Base-by-base conservation (phyloP, 768 basidiomycete species). In the Russula foetens region DNA sequence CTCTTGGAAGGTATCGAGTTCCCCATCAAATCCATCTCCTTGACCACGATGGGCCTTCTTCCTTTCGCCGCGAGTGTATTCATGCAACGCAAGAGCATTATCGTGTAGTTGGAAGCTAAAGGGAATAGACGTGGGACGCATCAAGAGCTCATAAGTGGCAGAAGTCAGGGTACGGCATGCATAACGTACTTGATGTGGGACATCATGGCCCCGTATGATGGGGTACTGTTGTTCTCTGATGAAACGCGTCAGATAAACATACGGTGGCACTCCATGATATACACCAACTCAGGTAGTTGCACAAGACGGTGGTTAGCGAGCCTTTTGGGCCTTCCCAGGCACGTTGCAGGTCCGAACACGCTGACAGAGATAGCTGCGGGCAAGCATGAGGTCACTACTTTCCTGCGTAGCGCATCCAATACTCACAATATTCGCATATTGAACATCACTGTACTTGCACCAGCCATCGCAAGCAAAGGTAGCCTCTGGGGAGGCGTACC, bases 331-430 rank as follows among this genome's bases (percentile, higher is more conserved):
- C 56, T 29, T 69, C 67, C 64, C 65, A 68, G 14, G 69, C 64
- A 41, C 39, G 41, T 46, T 69, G 69, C 35, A 58, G 38, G 33
- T 70, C 69, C 41, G 65, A 60, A 39, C 68, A 69, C 0, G 67
- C 64, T 1, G 68, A 65, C 4, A 69, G 35, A 3, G 67, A 68
- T 2, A 64, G 39, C 63, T 63, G 33, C n/a, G 6, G 23, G n/a
- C 17, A 33, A 21, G 21, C 6, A 21, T 58, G 46, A 61, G 49
- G 19, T 41, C 11, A 12, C 8, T 17, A 19, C 17, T 14, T 41
- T 19, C 17, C 17, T 41, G 19, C 6, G 9, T 9, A 43, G n/a
- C n/a, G 46, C 4, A 38, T 5, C 23, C 15, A 54, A 26, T 48
- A 64, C 23, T 31, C 56, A 60, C 55, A 14, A 60, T 39, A 50